Conservation (phyloP, 2,329 filamentous ascomycete genomes). For the Neofusicoccum umdonicola region DNA sequence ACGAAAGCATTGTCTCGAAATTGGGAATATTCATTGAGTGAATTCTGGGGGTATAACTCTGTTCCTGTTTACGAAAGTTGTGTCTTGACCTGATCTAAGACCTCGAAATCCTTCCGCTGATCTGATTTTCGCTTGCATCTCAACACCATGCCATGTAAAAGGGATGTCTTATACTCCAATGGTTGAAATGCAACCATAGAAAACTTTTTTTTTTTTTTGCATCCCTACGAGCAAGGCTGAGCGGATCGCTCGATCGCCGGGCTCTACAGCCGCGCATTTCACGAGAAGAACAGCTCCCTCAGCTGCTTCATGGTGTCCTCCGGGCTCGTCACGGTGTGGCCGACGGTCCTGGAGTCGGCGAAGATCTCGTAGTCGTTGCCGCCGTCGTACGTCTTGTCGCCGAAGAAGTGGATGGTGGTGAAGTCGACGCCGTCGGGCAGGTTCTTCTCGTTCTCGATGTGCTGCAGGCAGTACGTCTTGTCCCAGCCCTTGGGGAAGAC, state of each 20-base stretch:
- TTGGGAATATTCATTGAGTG: not conserved
- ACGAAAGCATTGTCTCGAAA: not conserved
- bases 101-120: not conserved
- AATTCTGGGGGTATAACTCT: not conserved
- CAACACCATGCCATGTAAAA: no score
- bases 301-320: slow-evolving; percentile 78
- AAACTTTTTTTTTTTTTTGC: no score
- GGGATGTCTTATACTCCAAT: no score
- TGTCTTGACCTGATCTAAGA: not conserved
- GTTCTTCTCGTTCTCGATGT: slow-evolving; percentile 75
- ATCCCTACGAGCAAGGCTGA: no score
- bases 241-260: no score
- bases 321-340: slow-evolving; percentile 78
- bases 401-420: slow-evolving; percentile 94
- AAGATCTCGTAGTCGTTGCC: slow-evolving; percentile 98
- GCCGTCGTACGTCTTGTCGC: slow-evolving; percentile 87
- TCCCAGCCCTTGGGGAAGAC: slow-evolving; percentile 97
- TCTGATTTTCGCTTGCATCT: not conserved
- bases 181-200: no score
- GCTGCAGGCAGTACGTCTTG: slow-evolving; percentile 93
- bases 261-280: no score
- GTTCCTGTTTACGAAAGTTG: not conserved
- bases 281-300: slow-evolving; percentile 67
- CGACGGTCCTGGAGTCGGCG: slow-evolving; percentile 73
- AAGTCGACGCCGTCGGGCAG: slow-evolving; percentile 68